phyloP scores from a whole-genome alignment of 345 rosid genomes.

The Pseudoturritis turrita region DNA sequence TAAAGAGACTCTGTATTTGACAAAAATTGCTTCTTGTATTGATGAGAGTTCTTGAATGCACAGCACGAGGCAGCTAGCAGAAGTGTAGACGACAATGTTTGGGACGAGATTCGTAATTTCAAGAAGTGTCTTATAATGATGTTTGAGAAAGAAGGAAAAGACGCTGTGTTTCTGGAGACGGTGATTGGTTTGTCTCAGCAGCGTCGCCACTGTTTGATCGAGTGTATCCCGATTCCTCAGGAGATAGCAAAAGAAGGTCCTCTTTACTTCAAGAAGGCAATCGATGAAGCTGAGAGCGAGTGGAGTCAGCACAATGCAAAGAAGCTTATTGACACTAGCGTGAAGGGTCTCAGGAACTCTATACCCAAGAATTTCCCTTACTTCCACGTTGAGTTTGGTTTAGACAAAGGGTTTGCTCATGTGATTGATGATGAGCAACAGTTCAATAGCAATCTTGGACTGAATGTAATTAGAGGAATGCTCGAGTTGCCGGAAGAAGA shows the following conservation, averaged over 20 bases:
- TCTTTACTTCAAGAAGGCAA: slow-evolving; percentile 87
- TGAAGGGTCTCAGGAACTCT: slow-evolving; percentile 76
- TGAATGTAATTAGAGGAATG: slow-evolving; percentile 91
- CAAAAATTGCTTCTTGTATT: not conserved
- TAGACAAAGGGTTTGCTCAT: slow-evolving; percentile 76
- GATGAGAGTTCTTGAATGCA: not conserved
- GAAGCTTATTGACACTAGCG: slow-evolving; percentile 85
- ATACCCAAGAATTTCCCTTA: slow-evolving; percentile 91
- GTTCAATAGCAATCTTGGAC: slow-evolving; percentile 77
- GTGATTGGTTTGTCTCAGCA: slow-evolving; percentile 82
- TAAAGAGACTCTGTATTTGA: not conserved
- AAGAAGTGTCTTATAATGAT: slow-evolving; percentile 90
- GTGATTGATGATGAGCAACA: slow-evolving; percentile 91
- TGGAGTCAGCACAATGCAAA: slow-evolving; percentile 99
- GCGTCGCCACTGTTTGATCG: slow-evolving; percentile 77
- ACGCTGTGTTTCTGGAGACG: slow-evolving; percentile 77
- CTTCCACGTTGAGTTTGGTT: slow-evolving; percentile 90
- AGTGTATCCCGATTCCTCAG: slow-evolving; percentile 75
- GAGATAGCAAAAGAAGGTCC: slow-evolving; percentile 78
- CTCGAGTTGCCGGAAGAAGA: slow-evolving; percentile 73
- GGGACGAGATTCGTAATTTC: slow-evolving; percentile 92
- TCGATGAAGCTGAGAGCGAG: slow-evolving; percentile 95
- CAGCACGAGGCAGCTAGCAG: slow-evolving; percentile 86
- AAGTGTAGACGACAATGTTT: slow-evolving; percentile 62
- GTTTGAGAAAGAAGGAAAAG: slow-evolving; percentile 85